These are phyloP conservation scores for Tetrahymena borealis DNA, from an alignment of 73 alveolate genomes.

Conservation along the genomic window DNA sequence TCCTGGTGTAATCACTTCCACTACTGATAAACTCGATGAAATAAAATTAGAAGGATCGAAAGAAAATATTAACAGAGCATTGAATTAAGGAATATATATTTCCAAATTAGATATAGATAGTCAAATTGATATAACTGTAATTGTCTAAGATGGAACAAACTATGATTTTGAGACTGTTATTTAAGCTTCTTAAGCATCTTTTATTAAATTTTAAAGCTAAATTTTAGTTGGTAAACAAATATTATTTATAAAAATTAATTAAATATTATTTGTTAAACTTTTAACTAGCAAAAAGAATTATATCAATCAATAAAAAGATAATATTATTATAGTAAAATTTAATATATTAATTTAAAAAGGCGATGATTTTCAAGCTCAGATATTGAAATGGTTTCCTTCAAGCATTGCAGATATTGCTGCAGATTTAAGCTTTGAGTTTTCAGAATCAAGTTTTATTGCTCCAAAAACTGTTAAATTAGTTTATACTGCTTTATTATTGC, in stretches of 20 bases:
- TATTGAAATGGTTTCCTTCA: not conserved
- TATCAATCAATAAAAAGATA: too few relatives aligned
- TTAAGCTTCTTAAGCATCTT: not conserved
- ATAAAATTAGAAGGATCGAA: not conserved
- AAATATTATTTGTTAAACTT: not conserved
- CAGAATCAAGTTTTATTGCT: not conserved
- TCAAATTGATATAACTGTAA: not conserved
- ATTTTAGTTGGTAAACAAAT: not conserved
- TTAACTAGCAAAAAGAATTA: too few relatives aligned
- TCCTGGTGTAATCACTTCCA: not conserved
- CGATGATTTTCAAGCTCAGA: not conserved
- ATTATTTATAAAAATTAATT: too few relatives aligned
- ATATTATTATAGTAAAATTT: too few relatives aligned
- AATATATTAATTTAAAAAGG: not conserved
- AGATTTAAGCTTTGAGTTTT: not conserved
- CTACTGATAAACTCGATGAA: not conserved
- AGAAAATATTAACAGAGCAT: not conserved
- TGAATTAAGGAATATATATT: not conserved
- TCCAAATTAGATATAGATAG: not conserved
- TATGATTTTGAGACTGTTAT: not conserved
- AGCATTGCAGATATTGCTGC: not conserved
- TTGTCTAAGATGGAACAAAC: not conserved
- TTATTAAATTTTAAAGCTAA: not conserved
- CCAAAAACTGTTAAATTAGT: not conserved
- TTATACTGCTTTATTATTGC: not conserved